phyloP scores from a whole-genome alignment of 495 filamentous ascomycete species.

The Choiromyces venosus region DNA sequence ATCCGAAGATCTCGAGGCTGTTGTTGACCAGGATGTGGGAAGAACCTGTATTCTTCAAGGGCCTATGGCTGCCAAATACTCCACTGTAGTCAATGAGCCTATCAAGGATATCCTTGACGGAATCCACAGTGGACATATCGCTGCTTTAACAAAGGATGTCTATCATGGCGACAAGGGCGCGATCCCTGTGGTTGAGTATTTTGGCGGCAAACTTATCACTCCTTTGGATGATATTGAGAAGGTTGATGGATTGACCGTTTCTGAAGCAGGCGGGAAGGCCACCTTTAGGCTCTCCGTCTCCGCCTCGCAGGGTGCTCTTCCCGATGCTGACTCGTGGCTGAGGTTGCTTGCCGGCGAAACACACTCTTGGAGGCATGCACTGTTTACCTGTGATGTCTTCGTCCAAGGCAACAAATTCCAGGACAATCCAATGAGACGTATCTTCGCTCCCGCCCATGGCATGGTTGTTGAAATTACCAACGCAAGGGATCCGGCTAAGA shows the following conservation, averaged over 20 bases:
- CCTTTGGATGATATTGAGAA: constrained; percentile 56
- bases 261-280: constrained; percentile 65
- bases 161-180: constrained; percentile 66
- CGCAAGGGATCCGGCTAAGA: constrained; percentile 71
- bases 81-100: constrained; percentile 79
- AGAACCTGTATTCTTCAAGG: constrained; percentile 94
- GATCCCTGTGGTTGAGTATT: constrained; percentile 87
- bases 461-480: constrained; percentile 81
- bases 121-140: constrained; percentile 82
- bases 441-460: constrained; percentile 77
- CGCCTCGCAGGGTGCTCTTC: constrained; percentile 60
- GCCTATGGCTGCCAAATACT: constrained; percentile 87
- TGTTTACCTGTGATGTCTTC: constrained; percentile 92
- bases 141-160: constrained; percentile 66
- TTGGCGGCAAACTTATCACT: constrained; percentile 73
- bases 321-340: constrained; percentile 76
- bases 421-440: constrained; percentile 86
- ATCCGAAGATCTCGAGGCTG: constrained; percentile 91
- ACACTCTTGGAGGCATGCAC: constrained; percentile 89
- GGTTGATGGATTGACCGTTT: constrained; percentile 73
- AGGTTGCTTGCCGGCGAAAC: constrained; percentile 76
- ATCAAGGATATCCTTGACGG: constrained; percentile 87
- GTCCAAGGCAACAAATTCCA: constrained; percentile 95
- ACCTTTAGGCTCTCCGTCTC: constrained; percentile 73
- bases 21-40: constrained; percentile 91